phyloP scores from a whole-genome alignment of 2,329 filamentous ascomycete genomes.

The Fusarium odoratissimum region DNA sequence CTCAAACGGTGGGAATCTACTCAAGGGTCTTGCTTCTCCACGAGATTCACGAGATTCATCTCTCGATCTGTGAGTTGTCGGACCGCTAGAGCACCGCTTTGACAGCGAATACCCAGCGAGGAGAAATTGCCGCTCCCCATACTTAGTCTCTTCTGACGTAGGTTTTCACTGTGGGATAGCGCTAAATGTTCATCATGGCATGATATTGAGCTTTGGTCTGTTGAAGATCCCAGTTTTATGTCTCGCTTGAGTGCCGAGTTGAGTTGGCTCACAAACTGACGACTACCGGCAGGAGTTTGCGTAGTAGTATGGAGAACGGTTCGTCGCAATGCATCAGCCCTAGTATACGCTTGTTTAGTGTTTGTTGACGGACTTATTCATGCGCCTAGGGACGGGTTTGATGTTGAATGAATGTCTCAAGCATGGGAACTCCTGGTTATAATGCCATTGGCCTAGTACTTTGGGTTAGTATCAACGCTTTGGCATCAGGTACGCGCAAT shows the following conservation, averaged over 20 bases:
- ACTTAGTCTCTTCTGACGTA: constrained; percentile 17
- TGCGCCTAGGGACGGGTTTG: constrained; percentile 17
- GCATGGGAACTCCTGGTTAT: constrained; percentile 16
- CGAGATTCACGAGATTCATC: constrained; percentile 36
- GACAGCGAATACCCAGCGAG: constrained; percentile 28
- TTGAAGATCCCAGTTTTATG: constrained; percentile 25
- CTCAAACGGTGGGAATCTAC: neutral
- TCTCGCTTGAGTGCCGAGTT: constrained; percentile 29
- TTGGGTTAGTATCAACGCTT: constrained; percentile 4
- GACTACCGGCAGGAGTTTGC: constrained; percentile 35
- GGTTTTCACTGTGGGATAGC: neutral
- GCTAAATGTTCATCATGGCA: constrained; percentile 33
- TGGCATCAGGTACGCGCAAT: constrained; percentile 17
- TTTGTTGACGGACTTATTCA: constrained; percentile 22
- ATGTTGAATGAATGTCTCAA: constrained; percentile 12
- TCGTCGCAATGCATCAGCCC: constrained; percentile 14
- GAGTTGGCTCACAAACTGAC: constrained; percentile 5
- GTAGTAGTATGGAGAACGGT: constrained; percentile 8
- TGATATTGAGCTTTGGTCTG: constrained; percentile 33
- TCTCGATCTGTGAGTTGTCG: constrained; percentile 37
- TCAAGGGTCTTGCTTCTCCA: constrained; percentile 20
- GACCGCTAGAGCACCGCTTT: constrained; percentile 28
- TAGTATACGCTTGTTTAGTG: constrained; percentile 17
- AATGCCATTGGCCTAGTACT: neutral
- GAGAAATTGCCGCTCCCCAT: constrained; percentile 25